Evolutionary conservation across 2,329 filamentous ascomycete genomes (phyloP).

Genomic region (Domatiomyces catenatus): DNA sequence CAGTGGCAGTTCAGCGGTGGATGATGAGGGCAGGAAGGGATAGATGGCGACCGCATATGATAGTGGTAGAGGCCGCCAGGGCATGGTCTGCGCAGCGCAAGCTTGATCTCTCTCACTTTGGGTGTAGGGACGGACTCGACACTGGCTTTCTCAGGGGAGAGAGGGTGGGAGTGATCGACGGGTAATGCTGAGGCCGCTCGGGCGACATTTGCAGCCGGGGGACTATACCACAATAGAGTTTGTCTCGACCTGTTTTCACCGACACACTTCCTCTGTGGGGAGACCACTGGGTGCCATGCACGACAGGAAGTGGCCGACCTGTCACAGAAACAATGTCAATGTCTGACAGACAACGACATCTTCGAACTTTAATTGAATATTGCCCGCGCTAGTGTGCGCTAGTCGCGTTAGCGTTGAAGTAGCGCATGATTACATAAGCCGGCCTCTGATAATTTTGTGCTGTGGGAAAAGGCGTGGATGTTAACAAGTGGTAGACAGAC

Average conservation of each 20-base stretch:
- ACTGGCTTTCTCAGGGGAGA: neutral
- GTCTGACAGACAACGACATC: neutral
- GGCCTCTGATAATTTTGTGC: too few relatives aligned
- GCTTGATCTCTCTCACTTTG: neutral
- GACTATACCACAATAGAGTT: neutral
- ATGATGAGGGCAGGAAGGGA: constrained; percentile 66
- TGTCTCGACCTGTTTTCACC: neutral
- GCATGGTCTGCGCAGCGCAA: constrained; percentile 42
- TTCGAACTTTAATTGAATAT: neutral
- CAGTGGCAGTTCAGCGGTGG: constrained; percentile 79
- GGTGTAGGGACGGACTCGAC: neutral
- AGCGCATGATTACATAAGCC: neutral
- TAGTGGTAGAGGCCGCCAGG: constrained; percentile 95
- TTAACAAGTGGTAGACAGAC: too few relatives aligned
- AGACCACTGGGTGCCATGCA: neutral
- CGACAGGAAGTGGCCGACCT: neutral
- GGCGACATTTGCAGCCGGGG: neutral
- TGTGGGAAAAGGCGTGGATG: too few relatives aligned
- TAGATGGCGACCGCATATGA: constrained; percentile 95
- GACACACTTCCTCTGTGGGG: neutral
- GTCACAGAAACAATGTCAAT: neutral
- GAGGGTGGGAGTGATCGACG: neutral
- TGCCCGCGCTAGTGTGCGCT: neutral
- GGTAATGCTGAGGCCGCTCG: constrained; percentile 4
- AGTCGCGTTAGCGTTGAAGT: neutral